Conservation (phyloP, 768 basidiomycete species). For the Rhizopogon vinicolor region DNA sequence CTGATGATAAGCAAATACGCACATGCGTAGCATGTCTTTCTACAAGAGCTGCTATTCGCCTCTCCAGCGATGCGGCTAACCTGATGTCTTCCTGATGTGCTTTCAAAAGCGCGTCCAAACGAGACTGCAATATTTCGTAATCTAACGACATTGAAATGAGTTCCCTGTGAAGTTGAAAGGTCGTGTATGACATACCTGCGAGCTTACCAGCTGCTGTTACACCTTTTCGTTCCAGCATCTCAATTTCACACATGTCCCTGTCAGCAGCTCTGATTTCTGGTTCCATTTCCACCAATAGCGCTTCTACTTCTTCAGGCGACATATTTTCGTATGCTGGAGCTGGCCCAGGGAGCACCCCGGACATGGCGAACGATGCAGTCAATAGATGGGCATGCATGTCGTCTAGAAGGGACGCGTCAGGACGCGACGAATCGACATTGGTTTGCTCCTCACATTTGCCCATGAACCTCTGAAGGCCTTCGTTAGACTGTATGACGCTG, state of each 20-base stretch:
- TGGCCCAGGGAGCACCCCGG: slow-evolving; percentile 46
- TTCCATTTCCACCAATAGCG: slow-evolving; percentile 74
- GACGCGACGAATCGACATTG: slow-evolving; percentile 1
- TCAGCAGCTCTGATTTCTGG: slow-evolving; percentile 78
- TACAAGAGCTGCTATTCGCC: slow-evolving; percentile 58
- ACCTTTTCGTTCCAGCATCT: slow-evolving; percentile 62
- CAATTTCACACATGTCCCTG: slow-evolving; percentile 76
- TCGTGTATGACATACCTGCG: slow-evolving; percentile 34
- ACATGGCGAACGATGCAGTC: slow-evolving; percentile 71
- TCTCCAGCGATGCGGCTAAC: slow-evolving; percentile 56
- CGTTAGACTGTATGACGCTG: slow-evolving; percentile 52
- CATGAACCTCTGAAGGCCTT: slow-evolving; percentile 69
- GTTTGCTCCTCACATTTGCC: slow-evolving; percentile 51
- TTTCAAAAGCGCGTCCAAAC: slow-evolving; percentile 48
- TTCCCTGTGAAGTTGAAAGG: background rate
- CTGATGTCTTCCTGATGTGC: slow-evolving; percentile 57
- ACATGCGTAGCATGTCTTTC: slow-evolving; percentile 66
- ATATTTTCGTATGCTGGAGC: slow-evolving; percentile 59
- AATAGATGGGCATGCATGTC: slow-evolving; percentile 73
- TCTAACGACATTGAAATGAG: background rate
- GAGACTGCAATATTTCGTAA: slow-evolving; percentile 61
- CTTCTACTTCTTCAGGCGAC: slow-evolving; percentile 64
- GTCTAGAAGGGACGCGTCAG: slow-evolving; percentile 37
- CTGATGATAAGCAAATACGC: too few species aligned
- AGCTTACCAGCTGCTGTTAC: slow-evolving; percentile 72